Base-by-base conservation (phyloP, 306 rosid genomes). In the Aeschynomene evenia region DNA sequence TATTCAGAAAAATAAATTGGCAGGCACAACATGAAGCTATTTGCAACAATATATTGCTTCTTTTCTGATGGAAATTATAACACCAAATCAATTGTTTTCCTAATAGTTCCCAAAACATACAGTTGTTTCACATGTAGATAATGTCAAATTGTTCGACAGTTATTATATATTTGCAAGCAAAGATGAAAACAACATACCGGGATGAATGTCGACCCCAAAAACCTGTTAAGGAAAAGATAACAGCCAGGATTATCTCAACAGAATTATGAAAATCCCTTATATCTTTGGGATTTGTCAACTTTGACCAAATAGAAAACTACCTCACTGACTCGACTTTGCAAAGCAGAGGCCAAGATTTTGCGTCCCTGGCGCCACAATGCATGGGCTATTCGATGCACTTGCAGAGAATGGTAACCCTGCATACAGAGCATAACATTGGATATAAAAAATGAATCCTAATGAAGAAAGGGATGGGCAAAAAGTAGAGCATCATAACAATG, bases 261-360 rank as follows among this genome's bases (percentile, higher is more conserved):
- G 43, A 50, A 63, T 54, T 55, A 71, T 29, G 69, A 65, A 70
- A 51, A 16, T 40, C 14, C 39, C 31, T 59, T 31, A 26, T 19
- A 28, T 43, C 34, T 19, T 43, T 5, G 7, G 11, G 55, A 50
- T 16, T 46, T 26, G n/a, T 70, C 40, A 68, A 37, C 53, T 58
- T 67, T 74, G 66, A 64, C 37, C 19, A 40, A 79, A 23, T 65
- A 77, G 60, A 71, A 57, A 74, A 66, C 52, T 67, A 93, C 98
- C 97, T 94, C 98, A 21, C 88, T 94, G 18, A 83, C 82, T 34
- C 95, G 96, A 67, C 97, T 94, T 81, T 94, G 98, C 63, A 94
- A 76, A 60, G 97, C 96, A 70, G 82, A 72, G 40, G 97, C 97
- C 84, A 94, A 80, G 45, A 94, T 79, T 82, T 64, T 83, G 72